Conservation (phyloP, 805 yeast genomes). For the Hermanozyma aechmeae region DNA sequence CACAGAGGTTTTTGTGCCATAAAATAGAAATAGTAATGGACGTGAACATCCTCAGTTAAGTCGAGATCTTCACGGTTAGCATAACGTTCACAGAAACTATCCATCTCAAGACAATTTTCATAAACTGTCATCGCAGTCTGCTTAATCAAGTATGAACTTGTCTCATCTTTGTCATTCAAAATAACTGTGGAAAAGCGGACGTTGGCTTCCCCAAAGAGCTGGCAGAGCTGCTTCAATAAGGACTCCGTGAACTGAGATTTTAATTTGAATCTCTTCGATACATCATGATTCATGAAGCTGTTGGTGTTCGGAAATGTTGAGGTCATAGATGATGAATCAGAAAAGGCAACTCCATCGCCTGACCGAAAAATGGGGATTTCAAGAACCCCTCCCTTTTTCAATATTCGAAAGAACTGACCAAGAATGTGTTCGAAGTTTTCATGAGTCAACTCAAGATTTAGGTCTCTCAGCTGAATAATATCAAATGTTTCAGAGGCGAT, state of each 20-base stretch:
- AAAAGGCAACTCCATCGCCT: too few relatives aligned
- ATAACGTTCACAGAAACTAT: conserved; percentile 15
- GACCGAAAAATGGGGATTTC: conserved; percentile 29
- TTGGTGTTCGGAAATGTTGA: conserved; percentile 1
- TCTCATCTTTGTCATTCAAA: conserved; percentile 20
- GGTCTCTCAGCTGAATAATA: conserved; percentile 27
- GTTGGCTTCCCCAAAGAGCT: conserved; percentile 22
- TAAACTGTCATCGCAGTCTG: conserved; percentile 19
- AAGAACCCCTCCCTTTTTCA: conserved; percentile 25
- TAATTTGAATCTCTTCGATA: conserved; percentile 8
- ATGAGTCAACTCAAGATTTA: conserved; percentile 21
- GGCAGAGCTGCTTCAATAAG: conserved; percentile 13
- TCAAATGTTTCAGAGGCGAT: conserved; percentile 23
- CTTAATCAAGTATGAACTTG: conserved; percentile 19
- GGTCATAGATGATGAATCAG: too few relatives aligned
- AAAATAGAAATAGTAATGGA: conserved; percentile 17
- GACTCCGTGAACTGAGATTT: conserved; percentile 18
- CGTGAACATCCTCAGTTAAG: conserved; percentile 5
- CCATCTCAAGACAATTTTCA: conserved; percentile 24
- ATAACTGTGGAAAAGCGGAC: conserved; percentile 22
- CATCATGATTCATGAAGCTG: conserved; percentile 4
- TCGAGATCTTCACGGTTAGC: conserved; percentile 2
- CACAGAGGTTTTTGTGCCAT: conserved; percentile 13
- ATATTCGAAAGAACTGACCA: conserved; percentile 24
- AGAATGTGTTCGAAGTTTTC: conserved; percentile 17